Evolutionary conservation across 1,284 basidiomycete species (phyloP), one percentile per base, ranked within the genome.

Genomic region (Ustilago nuda): DNA sequence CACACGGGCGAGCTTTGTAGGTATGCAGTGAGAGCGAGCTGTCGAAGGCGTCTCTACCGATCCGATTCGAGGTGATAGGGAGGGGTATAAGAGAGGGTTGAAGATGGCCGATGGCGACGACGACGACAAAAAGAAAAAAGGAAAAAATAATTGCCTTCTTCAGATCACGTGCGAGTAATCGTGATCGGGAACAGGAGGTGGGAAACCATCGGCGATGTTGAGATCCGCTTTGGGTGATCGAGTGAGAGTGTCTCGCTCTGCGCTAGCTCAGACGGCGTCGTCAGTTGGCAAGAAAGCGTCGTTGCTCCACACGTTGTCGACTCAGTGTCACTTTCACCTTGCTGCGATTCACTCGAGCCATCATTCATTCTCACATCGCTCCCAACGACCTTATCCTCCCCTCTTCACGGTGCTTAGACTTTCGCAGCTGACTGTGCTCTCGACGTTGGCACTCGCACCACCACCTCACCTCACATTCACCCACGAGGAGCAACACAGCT

Each of bases 231-330:
- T 32, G 48, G 13, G 35, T 66, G 64, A 67, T 61, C 65, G 65
- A 67, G 37, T 7, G n/a, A 50, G 27, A 23, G 48, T 27, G 23
- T 27, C 23, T 27, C 23, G 23, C 23, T 27, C 23, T 27, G 23
- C 32, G 48, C 48, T n/a, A 50, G 27, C 64, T 72, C 70, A 72
- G 70, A 72, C 70, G 65, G 70, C 70, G 70, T 72, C 70, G 70
- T 73, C 61, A 73, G 58, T 68, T 52, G 23, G 23, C 58, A 39
- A 23, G 52, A 60, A 46, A 48, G 52, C 52, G 50, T 43, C 54
- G 56, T 59, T 46, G 68, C 60, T 66, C 64, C 59, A 66, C 69
- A 64, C 63, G 0, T 33, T 27, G 19, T 27, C 23, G 45, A 37
- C 45, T 27, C 32, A 72, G 64, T 63, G 61, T 66, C 70, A 72